Conservation (phyloP, 2,329 filamentous ascomycete genomes). For the Claviceps sorghi region DNA sequence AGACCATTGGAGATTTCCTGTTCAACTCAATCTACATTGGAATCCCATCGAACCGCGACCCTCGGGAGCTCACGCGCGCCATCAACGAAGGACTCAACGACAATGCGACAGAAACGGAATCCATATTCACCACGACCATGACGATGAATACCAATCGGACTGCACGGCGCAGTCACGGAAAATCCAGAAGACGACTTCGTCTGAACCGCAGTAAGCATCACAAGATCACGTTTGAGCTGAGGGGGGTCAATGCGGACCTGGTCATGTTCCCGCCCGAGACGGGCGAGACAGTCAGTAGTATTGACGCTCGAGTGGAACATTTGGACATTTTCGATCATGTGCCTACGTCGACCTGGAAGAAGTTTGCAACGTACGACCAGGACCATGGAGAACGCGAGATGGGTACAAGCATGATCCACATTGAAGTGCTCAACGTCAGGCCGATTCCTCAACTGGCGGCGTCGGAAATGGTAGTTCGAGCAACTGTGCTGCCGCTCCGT, state of each 20-base stretch:
- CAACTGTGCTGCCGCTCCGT: constrained; percentile 66
- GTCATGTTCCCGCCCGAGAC: constrained; percentile 62
- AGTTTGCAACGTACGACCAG: constrained; percentile 87
- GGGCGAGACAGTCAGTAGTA: constrained; percentile 72
- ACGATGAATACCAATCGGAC: constrained; percentile 42
- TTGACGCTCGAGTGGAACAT: constrained; percentile 69
- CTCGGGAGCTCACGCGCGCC: constrained; percentile 61
- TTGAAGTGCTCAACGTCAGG: constrained; percentile 78
- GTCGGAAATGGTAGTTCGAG: constrained; percentile 74
- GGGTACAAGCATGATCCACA: constrained; percentile 74
- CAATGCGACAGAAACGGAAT: constrained; percentile 74
- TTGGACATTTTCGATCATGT: constrained; percentile 90
- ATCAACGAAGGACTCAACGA: constrained; percentile 88
- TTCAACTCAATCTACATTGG: constrained; percentile 99
- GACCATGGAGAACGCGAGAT: constrained; percentile 78
- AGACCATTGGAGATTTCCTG: constrained; percentile 81
- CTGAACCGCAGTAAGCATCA: constrained; percentile 77
- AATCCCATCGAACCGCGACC: constrained; percentile 74
- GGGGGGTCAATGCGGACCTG: constrained; percentile 69
- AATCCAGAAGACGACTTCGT: constrained; percentile 46
- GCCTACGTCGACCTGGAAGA: constrained; percentile 93
- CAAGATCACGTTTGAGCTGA: constrained; percentile 90
- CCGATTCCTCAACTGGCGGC: constrained; percentile 73
- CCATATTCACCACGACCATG: constrained; percentile 61
- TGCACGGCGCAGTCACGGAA: constrained; percentile 25